Base-by-base conservation (phyloP, 2,329 filamentous ascomycete species). In the Alternaria conjuncta region DNA sequence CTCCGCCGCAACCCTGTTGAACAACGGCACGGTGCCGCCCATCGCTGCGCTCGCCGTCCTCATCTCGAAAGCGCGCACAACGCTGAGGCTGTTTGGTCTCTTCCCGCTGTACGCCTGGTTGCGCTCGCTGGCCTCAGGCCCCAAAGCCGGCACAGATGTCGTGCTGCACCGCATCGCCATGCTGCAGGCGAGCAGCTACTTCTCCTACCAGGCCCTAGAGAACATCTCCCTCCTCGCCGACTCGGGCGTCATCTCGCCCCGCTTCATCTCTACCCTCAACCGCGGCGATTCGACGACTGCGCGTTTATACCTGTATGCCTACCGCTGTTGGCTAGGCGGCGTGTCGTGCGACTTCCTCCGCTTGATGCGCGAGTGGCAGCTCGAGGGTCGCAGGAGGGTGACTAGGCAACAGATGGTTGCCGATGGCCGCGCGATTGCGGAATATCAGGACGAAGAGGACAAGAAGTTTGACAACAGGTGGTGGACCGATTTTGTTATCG, bases 71-170 rank as follows among this genome's bases (percentile, higher is more conserved):
- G 77, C 80, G 57, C 79, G 82, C 61, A 82, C 81, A 28, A 83
- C 80, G 3, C 79, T 84, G 46, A 80, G 82, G 47, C 74, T 83
- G 26, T 80, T 83, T 57, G 82, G 81, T 44, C 71, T 81, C 18
- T 74, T 82, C 43, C 81, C 82, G 4, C 75, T 84, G 28, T 84
- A 84, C 71, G 80, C 82, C 47, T 82, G 82, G 81, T 70, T 82
- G 51, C 77, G 81, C 28, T 77, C 79, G 20, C 75, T 84, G 8
- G 67, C 79, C 25, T 70, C 79, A 15, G 81, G 81, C 13, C 79
- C 79, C 9, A 82, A 83, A 68, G 74, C 76, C 4, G 81, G 79
- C 53, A 73, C 81, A 50, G 82, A 84, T 62, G 61, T 71, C 7
- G 78, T 83, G 9, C 72, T 83, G 47, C 82, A 83, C 67, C 70